These are phyloP conservation scores for Chenopodium album DNA, from an alignment of 148 eudicot genomes.

Conservation along the genomic window DNA sequence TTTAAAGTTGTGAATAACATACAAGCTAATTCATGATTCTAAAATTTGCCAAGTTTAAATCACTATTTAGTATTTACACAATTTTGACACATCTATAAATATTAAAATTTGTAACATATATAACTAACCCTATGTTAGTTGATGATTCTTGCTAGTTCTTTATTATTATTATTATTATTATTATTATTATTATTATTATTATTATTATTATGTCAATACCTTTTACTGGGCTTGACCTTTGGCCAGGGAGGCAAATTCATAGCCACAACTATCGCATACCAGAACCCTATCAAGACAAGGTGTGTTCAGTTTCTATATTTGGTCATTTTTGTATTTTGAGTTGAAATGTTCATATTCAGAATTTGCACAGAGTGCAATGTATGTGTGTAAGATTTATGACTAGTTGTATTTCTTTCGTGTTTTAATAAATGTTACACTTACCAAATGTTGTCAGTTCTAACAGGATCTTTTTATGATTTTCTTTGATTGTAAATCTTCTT, in stretches of 20 bases:
- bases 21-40: not conserved
- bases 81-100: too few relatives aligned
- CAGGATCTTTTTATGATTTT: not conserved
- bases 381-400: too few relatives aligned
- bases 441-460: too few relatives aligned
- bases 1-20: not conserved
- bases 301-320: slow-evolving; percentile 26
- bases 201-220: not conserved
- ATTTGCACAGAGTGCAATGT: not conserved
- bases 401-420: too few relatives aligned
- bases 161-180: not conserved
- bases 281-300: slow-evolving; percentile 62
- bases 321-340: not conserved
- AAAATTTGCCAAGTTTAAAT: not conserved
- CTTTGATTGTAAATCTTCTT: not conserved
- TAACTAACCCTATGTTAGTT: not conserved
- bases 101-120: too few relatives aligned
- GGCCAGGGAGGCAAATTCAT: slow-evolving; percentile 88
- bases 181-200: not conserved
- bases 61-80: not conserved
- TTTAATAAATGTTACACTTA: too few relatives aligned
- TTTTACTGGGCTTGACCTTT: slow-evolving; percentile 52
- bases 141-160: not conserved
- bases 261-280: slow-evolving; percentile 92
- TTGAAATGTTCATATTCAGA: not conserved